These are phyloP conservation scores for Skeletonema costatum DNA, from an alignment of 108 stramenopile species.

Conservation along the genomic window DNA sequence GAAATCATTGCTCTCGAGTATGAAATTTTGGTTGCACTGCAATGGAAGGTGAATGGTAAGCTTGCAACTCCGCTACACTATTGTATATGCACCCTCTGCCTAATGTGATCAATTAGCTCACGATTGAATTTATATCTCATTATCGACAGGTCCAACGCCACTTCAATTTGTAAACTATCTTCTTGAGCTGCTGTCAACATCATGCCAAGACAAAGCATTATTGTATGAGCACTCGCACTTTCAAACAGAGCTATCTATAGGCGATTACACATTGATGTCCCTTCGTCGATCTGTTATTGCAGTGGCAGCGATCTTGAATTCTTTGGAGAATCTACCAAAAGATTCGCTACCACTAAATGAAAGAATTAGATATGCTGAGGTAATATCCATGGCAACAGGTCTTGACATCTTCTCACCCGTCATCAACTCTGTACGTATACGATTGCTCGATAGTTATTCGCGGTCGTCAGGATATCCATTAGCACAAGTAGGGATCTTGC, in stretches of 20 bases:
- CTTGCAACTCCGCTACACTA: constrained; percentile 20
- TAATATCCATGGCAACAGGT: constrained; percentile 16
- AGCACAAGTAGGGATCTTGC: constrained; percentile 19
- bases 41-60: constrained; percentile 72
- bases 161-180: constrained; percentile 1
- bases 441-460: constrained; percentile 34
- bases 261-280: constrained; percentile 36
- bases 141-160: not conserved
- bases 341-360: constrained; percentile 11
- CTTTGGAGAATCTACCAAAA: constrained; percentile 13
- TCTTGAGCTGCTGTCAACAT: constrained; percentile 22
- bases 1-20: constrained; percentile 76
- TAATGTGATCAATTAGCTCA: not conserved
- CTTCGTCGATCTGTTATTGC: constrained; percentile 33
- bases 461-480: constrained; percentile 21
- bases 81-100: too few species aligned
- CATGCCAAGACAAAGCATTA: constrained; percentile 1
- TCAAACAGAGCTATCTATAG: constrained; percentile 32
- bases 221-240: constrained; percentile 31
- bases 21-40: constrained; percentile 65
- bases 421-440: constrained; percentile 22
- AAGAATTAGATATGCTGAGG: constrained; percentile 19
- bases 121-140: not conserved
- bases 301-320: constrained; percentile 29
- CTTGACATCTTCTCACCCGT: constrained; percentile 26